Evolutionary conservation across 371 early-diverging fungal genomes (phyloP).

Genomic region (Syncephalastrum racemosum): DNA sequence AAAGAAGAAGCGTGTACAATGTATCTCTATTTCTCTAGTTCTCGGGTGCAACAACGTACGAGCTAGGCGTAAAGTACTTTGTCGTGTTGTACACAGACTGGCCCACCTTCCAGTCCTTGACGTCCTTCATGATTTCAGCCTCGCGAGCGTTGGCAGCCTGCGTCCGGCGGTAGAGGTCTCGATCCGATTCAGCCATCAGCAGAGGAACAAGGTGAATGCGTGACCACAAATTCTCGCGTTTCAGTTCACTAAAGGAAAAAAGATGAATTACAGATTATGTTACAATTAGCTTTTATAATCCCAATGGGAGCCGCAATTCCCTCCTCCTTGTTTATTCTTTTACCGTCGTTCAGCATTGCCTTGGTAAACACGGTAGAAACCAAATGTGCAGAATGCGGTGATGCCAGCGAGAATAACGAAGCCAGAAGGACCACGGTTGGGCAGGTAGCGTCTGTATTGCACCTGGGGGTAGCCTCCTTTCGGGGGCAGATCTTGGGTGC

Average conservation of each 20-base stretch:
- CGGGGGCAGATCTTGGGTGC: constrained; percentile 73
- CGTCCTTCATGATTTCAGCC: constrained; percentile 86
- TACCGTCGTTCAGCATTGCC: constrained; percentile 79
- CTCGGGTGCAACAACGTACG: constrained; percentile 51
- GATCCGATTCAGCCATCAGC: constrained; percentile 92
- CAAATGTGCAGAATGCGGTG: constrained; percentile 50
- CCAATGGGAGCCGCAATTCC: not conserved
- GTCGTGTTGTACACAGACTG: constrained; percentile 84
- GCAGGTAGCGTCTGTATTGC: constrained; percentile 85
- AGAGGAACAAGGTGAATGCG: constrained; percentile 89
- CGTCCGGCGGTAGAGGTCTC: constrained; percentile 87
- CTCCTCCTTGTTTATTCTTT: constrained; percentile 7
- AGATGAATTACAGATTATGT: constrained; percentile 2
- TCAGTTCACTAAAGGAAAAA: constrained; percentile 70
- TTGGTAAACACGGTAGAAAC: constrained; percentile 62
- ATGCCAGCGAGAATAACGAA: constrained; percentile 55
- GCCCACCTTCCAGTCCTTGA: constrained; percentile 78
- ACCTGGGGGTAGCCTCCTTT: constrained; percentile 74
- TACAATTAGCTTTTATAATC: constrained; percentile 1
- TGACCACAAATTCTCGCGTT: constrained; percentile 92
- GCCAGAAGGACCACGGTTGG: constrained; percentile 87
- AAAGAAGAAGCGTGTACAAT: too few relatives aligned
- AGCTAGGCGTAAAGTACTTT: constrained; percentile 72
- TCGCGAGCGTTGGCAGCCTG: constrained; percentile 77
- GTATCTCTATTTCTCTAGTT: constrained; percentile 24